phyloP scores from a whole-genome alignment of 2,329 filamentous ascomycete species.

The Harringtonia lauricola region DNA sequence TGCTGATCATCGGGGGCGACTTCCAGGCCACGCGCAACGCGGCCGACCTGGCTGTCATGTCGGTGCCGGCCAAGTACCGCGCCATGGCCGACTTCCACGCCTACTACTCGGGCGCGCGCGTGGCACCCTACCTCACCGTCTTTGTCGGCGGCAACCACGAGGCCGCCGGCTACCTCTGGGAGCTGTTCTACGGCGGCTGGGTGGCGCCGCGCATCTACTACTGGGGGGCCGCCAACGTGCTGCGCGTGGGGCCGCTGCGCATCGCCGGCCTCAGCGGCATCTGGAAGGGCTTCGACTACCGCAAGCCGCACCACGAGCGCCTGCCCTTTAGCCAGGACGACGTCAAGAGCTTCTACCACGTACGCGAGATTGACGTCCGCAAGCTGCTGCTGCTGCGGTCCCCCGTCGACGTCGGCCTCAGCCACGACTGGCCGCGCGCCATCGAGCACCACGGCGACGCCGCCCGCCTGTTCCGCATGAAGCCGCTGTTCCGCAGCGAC shows the following conservation, averaged over 20 bases:
- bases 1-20: constrained; percentile 91
- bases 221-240: constrained; percentile 80
- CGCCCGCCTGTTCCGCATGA: constrained; percentile 56
- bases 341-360: constrained; percentile 75
- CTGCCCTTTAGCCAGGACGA: constrained; percentile 74
- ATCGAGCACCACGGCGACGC: constrained; percentile 72
- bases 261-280: constrained; percentile 90
- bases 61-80: constrained; percentile 80
- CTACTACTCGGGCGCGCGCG: constrained; percentile 73
- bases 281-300: constrained; percentile 86
- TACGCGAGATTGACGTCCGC: constrained; percentile 80
- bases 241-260: constrained; percentile 72
- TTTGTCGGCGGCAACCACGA: constrained; percentile 96
- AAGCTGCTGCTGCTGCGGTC: constrained; percentile 78
- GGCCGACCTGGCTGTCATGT: constrained; percentile 77
- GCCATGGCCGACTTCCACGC: constrained; percentile 84
- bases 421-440: constrained; percentile 87
- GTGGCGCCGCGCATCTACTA: constrained; percentile 97
- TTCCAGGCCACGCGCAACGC: constrained; percentile 88
- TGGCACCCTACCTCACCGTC: constrained; percentile 78
- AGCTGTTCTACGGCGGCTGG: constrained; percentile 95
- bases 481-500: constrained; percentile 66
- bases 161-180: constrained; percentile 79
- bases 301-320: constrained; percentile 71
- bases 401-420: constrained; percentile 83